A percentile compares a stretch with the other conserved stretches of the same genome.
Conservation (phyloP, 164 flowering plant genomes). For the Nelumbo lutea region DNA sequence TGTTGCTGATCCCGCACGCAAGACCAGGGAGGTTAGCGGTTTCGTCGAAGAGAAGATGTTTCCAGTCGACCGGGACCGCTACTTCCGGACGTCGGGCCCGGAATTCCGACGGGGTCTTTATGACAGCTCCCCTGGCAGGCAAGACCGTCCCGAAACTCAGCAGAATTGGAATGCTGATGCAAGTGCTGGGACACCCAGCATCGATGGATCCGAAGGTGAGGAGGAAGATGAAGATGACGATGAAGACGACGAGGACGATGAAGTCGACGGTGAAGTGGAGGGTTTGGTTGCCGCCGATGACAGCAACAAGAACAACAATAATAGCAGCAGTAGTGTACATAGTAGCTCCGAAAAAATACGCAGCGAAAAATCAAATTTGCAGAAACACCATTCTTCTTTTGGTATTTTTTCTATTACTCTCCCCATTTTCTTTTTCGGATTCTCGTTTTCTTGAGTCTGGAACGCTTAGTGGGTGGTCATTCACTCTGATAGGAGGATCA, state of each 20-base stretch:
- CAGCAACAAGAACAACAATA: slow-evolving; percentile 19
- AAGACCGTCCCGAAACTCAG: slow-evolving; percentile 10
- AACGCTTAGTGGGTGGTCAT: not conserved
- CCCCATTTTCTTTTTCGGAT: not conserved
- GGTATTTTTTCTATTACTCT: slow-evolving; percentile 21
- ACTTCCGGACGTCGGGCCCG: slow-evolving; percentile 22
- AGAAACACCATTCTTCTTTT: slow-evolving; percentile 35
- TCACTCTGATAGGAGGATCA: slow-evolving; percentile 23
- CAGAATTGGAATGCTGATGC: slow-evolving; percentile 36
- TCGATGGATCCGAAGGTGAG: slow-evolving; percentile 41
- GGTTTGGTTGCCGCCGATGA: slow-evolving; percentile 25
- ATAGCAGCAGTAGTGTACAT: slow-evolving; percentile 25
- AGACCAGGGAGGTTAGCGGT: slow-evolving; percentile 37
- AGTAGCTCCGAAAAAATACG: slow-evolving; percentile 33
- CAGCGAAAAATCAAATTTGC: slow-evolving; percentile 27
- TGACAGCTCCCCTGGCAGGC: slow-evolving; percentile 10
- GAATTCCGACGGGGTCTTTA: slow-evolving; percentile 24
- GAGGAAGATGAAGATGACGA: slow-evolving; percentile 49
- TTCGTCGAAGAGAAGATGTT: slow-evolving; percentile 46
- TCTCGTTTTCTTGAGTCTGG: not conserved
- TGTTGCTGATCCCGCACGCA: slow-evolving; percentile 40
- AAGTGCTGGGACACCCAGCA: slow-evolving; percentile 23
- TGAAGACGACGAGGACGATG: slow-evolving; percentile 39
- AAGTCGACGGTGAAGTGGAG: slow-evolving; percentile 36
- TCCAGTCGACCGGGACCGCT: slow-evolving; percentile 26